These are phyloP conservation scores for Cercophora samala DNA, from an alignment of 495 filamentous ascomycete genomes.

Conservation along the genomic window DNA sequence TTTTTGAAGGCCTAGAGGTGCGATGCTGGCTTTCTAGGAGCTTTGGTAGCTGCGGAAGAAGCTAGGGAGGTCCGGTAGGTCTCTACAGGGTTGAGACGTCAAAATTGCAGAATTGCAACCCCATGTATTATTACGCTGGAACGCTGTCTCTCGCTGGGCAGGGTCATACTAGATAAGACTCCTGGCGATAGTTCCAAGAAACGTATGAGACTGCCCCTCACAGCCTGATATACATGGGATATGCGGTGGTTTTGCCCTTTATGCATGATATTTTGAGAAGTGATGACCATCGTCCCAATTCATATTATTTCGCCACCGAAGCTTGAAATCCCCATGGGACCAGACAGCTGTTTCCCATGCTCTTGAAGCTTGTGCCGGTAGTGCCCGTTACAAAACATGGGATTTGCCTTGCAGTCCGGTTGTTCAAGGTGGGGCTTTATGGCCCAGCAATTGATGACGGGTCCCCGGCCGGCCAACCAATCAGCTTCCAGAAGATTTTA, in stretches of 20 bases:
- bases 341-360: neutral
- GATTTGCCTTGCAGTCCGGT: neutral
- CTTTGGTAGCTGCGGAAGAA: neutral
- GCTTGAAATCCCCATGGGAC: neutral
- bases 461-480: neutral
- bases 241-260: neutral
- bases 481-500: neutral
- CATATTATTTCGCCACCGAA: neutral
- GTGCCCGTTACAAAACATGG: too few relatives aligned
- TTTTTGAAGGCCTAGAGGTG: neutral
- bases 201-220: neutral
- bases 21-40: neutral
- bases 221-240: neutral
- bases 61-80: neutral
- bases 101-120: neutral
- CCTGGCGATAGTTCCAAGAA: neutral
- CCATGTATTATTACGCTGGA: neutral
- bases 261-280: neutral
- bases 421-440: neutral
- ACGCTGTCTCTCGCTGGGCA: neutral
- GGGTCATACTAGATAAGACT: too few relatives aligned
- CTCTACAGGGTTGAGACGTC: neutral
- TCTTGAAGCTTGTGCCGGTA: neutral
- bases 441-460: neutral
- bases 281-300: neutral